phyloP scores from a whole-genome alignment of 176 grass and related monocot genomes.

The Carex cristatella region DNA sequence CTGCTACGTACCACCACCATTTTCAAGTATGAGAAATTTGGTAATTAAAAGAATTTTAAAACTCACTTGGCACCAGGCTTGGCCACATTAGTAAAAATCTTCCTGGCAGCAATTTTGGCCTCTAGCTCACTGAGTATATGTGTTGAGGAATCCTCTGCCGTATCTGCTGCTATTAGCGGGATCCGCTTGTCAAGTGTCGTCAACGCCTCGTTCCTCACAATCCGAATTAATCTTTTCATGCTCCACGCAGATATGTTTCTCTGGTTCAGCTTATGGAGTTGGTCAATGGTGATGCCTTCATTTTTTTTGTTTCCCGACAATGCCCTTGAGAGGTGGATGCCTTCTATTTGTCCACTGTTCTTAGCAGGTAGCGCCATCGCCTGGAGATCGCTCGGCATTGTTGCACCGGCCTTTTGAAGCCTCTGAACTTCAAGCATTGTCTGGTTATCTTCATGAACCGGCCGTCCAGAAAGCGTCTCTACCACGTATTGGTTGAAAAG shows the following conservation, averaged over 20 bases:
- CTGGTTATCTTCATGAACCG: conserved; percentile 58
- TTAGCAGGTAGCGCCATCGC: conserved; percentile 33
- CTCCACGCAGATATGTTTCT: conserved; percentile 92
- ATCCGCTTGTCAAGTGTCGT: conserved; percentile 75
- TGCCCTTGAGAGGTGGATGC: conserved; percentile 27
- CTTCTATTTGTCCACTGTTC: conserved; percentile 23
- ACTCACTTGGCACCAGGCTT: conserved; percentile 66
- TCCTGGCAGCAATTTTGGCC: conserved; percentile 85
- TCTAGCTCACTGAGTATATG: conserved; percentile 84
- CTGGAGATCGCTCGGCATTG: conserved; percentile 55
- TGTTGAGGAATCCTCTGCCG: conserved; percentile 48
- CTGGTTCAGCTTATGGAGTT: conserved; percentile 85
- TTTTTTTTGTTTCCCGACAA: conserved; percentile 39
- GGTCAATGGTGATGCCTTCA: conserved; percentile 69
- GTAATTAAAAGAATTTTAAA: background rate
- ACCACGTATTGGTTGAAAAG: conserved; percentile 97
- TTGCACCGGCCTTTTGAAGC: conserved; percentile 58
- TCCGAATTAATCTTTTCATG: conserved; percentile 92
- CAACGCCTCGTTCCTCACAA: conserved; percentile 63
- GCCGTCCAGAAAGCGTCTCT: conserved; percentile 82
- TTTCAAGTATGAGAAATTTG: background rate
- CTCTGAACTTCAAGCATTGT: conserved; percentile 68
- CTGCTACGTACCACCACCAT: background rate
- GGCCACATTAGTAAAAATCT: conserved; percentile 73
- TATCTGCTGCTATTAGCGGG: conserved; percentile 22